Percentiles rank a stretch among this genome's conserved stretches.
Evolutionary conservation across 23 red algal genomes (phyloP).

Genomic region (Agarophyton chilense): DNA sequence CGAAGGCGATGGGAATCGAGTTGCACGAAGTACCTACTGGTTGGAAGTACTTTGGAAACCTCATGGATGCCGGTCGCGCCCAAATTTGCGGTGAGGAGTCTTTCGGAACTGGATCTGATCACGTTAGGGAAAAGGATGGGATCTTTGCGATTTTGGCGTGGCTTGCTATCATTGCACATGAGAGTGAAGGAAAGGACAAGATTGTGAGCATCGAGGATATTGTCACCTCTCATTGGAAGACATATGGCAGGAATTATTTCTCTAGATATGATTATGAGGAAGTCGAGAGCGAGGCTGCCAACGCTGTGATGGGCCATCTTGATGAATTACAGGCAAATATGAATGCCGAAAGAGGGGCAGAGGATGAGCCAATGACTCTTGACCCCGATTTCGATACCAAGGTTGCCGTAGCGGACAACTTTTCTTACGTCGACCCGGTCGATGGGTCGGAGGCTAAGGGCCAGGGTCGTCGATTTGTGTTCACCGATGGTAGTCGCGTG

Average conservation of each 20-base stretch:
- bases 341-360: slow-evolving; percentile 28
- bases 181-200: slow-evolving; percentile 71
- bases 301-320: slow-evolving; percentile 81
- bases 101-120: slow-evolving; percentile 90
- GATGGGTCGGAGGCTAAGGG: slow-evolving; percentile 80
- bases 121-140: slow-evolving; percentile 98
- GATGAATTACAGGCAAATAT: slow-evolving; percentile 26
- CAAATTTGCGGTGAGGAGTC: slow-evolving; percentile 98
- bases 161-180: slow-evolving; percentile 84
- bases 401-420: slow-evolving; percentile 82
- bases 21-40: slow-evolving; percentile 93
- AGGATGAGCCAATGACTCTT: slow-evolving; percentile 26
- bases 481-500: slow-evolving; percentile 77
- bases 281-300: slow-evolving; percentile 68
- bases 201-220: slow-evolving; percentile 86
- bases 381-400: slow-evolving; percentile 37
- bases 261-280: slow-evolving; percentile 92
- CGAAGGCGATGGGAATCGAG: slow-evolving; percentile 67
- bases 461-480: slow-evolving; percentile 89
- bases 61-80: slow-evolving; percentile 79
- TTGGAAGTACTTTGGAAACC: slow-evolving; percentile 98
- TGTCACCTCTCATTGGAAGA: slow-evolving; percentile 79
- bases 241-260: slow-evolving; percentile 93
- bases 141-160: slow-evolving; percentile 92
- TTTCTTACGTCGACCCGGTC: slow-evolving; percentile 92